These are phyloP conservation scores for Arctium lappa DNA, from an alignment of 129 eudicot species.

Conservation along the genomic window DNA sequence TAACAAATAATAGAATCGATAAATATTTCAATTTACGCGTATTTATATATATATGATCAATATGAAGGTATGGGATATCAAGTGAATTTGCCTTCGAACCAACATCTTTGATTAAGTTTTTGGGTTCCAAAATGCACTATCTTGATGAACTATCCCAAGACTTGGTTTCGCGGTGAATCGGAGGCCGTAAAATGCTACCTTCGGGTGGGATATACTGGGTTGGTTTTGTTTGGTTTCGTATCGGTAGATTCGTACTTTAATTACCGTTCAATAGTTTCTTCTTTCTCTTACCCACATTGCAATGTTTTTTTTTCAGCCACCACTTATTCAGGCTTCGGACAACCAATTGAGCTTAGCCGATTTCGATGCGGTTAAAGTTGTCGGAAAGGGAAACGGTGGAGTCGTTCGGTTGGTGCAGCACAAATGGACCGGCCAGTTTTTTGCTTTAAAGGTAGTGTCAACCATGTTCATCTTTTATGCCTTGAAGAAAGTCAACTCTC, in stretches of 20 bases:
- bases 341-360: slow-evolving; percentile 94
- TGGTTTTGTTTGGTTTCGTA: not conserved
- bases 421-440: slow-evolving; percentile 99
- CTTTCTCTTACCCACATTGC: slow-evolving; percentile 6
- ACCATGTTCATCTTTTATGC: not conserved
- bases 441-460: slow-evolving; percentile 84
- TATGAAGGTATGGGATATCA: too few species aligned
- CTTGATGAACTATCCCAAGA: too few species aligned
- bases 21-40: too few species aligned
- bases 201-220: too few species aligned
- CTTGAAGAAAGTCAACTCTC: slow-evolving; percentile 3
- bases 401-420: slow-evolving; percentile 95
- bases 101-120: too few species aligned
- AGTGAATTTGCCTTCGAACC: too few species aligned
- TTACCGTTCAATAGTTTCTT: not conserved
- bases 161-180: too few species aligned
- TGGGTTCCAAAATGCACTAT: too few species aligned
- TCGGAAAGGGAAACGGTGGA: slow-evolving; percentile 97
- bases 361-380: slow-evolving; percentile 84
- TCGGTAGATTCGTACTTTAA: not conserved
- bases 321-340: slow-evolving; percentile 83
- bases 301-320: slow-evolving; percentile 59
- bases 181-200: too few species aligned
- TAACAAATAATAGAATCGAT: too few species aligned
- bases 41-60: too few species aligned